phyloP scores from a whole-genome alignment of 352 stramenopile genomes.

The Phytophthora aleatoria region DNA sequence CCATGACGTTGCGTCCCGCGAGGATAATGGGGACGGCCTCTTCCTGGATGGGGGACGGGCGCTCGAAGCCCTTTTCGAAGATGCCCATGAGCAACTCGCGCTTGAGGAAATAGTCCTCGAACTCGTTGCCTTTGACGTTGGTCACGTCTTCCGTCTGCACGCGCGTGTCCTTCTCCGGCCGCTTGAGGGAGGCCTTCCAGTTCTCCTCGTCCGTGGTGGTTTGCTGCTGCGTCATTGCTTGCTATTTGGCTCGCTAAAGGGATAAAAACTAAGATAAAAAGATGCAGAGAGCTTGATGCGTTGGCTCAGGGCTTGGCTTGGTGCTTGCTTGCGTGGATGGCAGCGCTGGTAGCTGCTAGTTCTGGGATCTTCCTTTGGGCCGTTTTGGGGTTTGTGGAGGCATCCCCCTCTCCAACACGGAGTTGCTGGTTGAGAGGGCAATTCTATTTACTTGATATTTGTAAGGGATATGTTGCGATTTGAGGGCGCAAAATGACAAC shows the following conservation, averaged over 20 bases:
- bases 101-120: slow-evolving; percentile 99
- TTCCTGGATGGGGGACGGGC: slow-evolving; percentile 98
- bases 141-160: slow-evolving; percentile 97
- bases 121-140: slow-evolving; percentile 99
- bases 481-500: neutral
- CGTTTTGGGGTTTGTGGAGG: slow-evolving; percentile 27
- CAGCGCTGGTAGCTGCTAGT: slow-evolving; percentile 14
- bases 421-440: slow-evolving; percentile 19
- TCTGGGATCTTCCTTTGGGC: slow-evolving; percentile 29
- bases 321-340: slow-evolving; percentile 10
- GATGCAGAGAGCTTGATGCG: slow-evolving; percentile 18
- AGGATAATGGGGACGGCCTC: slow-evolving; percentile 99
- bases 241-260: slow-evolving; percentile 6
- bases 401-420: slow-evolving; percentile 16
- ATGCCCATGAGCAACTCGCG: slow-evolving; percentile 99
- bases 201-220: slow-evolving; percentile 43
- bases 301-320: neutral
- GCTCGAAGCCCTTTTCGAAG: slow-evolving; percentile 99
- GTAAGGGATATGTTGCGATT: slow-evolving; percentile 1
- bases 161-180: slow-evolving; percentile 86
- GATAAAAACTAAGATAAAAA: slow-evolving; percentile 28
- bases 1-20: slow-evolving; percentile 97
- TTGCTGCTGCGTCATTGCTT: slow-evolving; percentile 36
- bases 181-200: slow-evolving; percentile 83
- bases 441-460: neutral